Evolutionary conservation across 306 rosid species (phyloP), one percentile per base, ranked within the genome.

Genomic region (Carpinus viminea): DNA sequence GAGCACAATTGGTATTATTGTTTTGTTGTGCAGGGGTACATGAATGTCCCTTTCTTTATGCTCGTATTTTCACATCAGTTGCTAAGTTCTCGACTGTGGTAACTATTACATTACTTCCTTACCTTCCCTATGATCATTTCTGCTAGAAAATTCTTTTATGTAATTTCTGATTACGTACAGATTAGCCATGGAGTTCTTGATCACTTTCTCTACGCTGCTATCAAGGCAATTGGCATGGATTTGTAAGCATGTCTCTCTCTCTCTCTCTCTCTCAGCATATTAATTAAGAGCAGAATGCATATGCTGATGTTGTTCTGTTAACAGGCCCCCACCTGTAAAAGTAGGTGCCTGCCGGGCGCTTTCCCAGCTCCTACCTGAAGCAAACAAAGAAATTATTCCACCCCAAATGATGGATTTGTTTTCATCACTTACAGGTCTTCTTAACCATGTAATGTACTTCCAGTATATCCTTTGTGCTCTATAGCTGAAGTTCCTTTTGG

Each of bases 311-410:
- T 77, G 15, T 78, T 75, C 68, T 81, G 73, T 75, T 76, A 51
- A 77, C 87, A 94, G 98, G 90, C 93, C 98, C 7, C 89, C 97
- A 36, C 95, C 95, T 31, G 91, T 94, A 69, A 94, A 89, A 89
- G 95, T 92, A 68, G 98, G 98, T 83, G 97, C 97, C 65, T 94
- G 97, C 87, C 85, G 90, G 77, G 95, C 97, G 68, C 98, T 94
- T 72, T 87, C 91, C 43, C 90, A 85, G 85, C 95, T 91, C 77
- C 87, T 94, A 69, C 98, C 97, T 81, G 93, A 88, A 85, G 89
- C 88, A 57, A 91, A 87, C 76, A 90, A 87, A 73, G 93, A 85
- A 87, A 77, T 85, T 72, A 78, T 80, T 75, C 93, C 85, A 59
- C 89, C 90, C 8, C 93, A 89, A 48, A 72, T 92, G 90, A 73